A percentile compares a stretch with the other conserved stretches of the same genome.
These are phyloP conservation scores for Amanita phalloides DNA, from an alignment of 768 basidiomycete genomes.

Conservation along the genomic window DNA sequence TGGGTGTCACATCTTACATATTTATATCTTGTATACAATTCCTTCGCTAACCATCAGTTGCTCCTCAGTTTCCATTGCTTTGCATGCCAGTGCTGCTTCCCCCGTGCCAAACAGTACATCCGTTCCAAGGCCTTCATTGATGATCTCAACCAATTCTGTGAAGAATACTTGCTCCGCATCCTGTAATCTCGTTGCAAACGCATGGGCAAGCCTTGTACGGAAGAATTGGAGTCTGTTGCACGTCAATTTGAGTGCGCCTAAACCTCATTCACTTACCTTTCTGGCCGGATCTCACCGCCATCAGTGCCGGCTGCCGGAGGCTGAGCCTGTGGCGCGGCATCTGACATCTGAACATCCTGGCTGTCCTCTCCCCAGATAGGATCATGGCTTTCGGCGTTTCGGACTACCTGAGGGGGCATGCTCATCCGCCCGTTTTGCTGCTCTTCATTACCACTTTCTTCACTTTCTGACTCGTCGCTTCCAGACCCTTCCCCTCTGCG, in stretches of 20 bases:
- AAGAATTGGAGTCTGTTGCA: constrained; percentile 61
- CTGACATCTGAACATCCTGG: constrained; percentile 52
- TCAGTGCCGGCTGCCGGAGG: constrained; percentile 23
- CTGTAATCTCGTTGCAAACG: constrained; percentile 57
- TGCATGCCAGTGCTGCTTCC: constrained; percentile 68
- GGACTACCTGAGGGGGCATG: constrained; percentile 27
- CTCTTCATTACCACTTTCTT: constrained; percentile 36
- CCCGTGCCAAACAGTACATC: constrained; percentile 66
- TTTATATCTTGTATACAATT: constrained; percentile 66
- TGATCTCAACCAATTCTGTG: constrained; percentile 50
- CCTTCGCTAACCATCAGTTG: constrained; percentile 87
- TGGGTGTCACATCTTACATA: not conserved
- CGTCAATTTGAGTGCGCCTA: not conserved
- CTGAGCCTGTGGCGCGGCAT: constrained; percentile 25
- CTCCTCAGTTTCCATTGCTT: constrained; percentile 66
- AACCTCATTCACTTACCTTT: constrained; percentile 38
- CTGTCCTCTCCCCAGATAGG: constrained; percentile 60
- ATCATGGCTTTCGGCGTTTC: constrained; percentile 29
- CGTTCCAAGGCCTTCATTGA: constrained; percentile 69
- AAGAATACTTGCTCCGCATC: constrained; percentile 74
- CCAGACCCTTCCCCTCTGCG: constrained; percentile 34
- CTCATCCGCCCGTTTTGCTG: constrained; percentile 37
- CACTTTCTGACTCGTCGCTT: constrained; percentile 43
- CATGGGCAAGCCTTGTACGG: constrained; percentile 62
- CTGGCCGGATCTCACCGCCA: constrained; percentile 36